These are phyloP conservation scores for Peronospora tabacina DNA, from an alignment of 352 stramenopile genomes.

Conservation along the genomic window DNA sequence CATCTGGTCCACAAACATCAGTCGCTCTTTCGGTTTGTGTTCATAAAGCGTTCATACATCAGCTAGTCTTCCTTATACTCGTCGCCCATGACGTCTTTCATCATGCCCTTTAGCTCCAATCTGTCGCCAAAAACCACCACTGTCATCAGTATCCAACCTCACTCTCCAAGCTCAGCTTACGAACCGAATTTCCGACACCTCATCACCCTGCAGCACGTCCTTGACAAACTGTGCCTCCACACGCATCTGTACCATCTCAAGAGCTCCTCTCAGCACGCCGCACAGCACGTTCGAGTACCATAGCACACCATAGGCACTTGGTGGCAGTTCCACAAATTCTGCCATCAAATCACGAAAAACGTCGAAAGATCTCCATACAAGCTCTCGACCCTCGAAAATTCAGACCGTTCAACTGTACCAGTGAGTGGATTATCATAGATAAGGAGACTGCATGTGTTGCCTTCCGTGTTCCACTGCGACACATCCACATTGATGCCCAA, in stretches of 20 bases:
- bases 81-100: constrained; percentile 82
- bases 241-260: constrained; percentile 93
- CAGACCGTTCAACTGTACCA: constrained; percentile 22
- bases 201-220: constrained; percentile 77
- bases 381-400: not conserved
- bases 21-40: not conserved
- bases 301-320: constrained; percentile 82
- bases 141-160: not conserved
- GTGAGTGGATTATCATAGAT: constrained; percentile 95
- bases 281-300: constrained; percentile 97
- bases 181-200: constrained; percentile 80
- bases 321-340: constrained; percentile 89
- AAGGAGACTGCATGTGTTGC: constrained; percentile 86
- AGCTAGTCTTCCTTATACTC: constrained; percentile 84
- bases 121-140: constrained; percentile 17
- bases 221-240: constrained; percentile 82
- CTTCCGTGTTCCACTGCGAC: constrained; percentile 82
- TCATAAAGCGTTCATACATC: not conserved
- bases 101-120: constrained; percentile 85
- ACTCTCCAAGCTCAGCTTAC: not conserved
- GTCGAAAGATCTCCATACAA: not conserved
- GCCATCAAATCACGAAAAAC: constrained; percentile 2
- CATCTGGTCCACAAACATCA: no score
- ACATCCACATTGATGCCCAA: constrained; percentile 92
- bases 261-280: constrained; percentile 90